Evolutionary conservation across 129 eudicot genomes (phyloP).

Genomic region (Pseudognaphalium luteoalbum): DNA sequence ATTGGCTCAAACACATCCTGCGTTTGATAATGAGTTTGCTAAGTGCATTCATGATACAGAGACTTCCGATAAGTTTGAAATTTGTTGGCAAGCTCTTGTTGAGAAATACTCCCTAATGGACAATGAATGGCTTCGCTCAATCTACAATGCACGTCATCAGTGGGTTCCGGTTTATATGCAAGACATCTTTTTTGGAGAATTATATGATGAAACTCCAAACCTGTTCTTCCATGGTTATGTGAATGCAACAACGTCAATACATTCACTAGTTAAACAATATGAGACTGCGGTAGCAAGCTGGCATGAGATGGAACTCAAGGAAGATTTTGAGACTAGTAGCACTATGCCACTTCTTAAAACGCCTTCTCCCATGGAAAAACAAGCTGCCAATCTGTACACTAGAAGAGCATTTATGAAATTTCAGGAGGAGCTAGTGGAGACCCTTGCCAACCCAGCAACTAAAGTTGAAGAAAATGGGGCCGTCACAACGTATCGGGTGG

Average conservation of each 20-base stretch:
- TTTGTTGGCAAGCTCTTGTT: slow-evolving; percentile 56
- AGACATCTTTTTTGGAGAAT: slow-evolving; percentile 71
- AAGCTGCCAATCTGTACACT: slow-evolving; percentile 68
- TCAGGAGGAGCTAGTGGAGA: slow-evolving; percentile 77
- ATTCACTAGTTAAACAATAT: slow-evolving; percentile 51
- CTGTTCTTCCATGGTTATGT: slow-evolving; percentile 53
- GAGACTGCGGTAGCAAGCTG: slow-evolving; percentile 58
- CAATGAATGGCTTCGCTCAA: slow-evolving; percentile 67
- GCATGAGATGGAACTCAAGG: slow-evolving; percentile 65
- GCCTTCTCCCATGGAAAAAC: slow-evolving; percentile 92
- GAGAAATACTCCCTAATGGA: slow-evolving; percentile 47
- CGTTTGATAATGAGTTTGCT: slow-evolving; percentile 50
- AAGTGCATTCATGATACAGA: slow-evolving; percentile 60
- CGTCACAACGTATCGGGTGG: slow-evolving; percentile 51
- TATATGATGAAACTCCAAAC: slow-evolving; percentile 35
- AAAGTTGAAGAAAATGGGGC: slow-evolving; percentile 54
- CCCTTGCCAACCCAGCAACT: slow-evolving; percentile 72
- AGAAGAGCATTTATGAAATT: slow-evolving; percentile 58
- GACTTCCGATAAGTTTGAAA: slow-evolving; percentile 65
- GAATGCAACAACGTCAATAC: slow-evolving; percentile 46
- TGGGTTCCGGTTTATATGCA: slow-evolving; percentile 80
- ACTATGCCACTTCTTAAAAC: slow-evolving; percentile 61
- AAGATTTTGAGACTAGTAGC: slow-evolving; percentile 58
- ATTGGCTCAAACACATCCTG: slow-evolving; percentile 45
- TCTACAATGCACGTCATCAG: slow-evolving; percentile 60